These are phyloP conservation scores for Endotrypanum monterogeii DNA, from an alignment of 208 protist species.

Conservation along the genomic window DNA sequence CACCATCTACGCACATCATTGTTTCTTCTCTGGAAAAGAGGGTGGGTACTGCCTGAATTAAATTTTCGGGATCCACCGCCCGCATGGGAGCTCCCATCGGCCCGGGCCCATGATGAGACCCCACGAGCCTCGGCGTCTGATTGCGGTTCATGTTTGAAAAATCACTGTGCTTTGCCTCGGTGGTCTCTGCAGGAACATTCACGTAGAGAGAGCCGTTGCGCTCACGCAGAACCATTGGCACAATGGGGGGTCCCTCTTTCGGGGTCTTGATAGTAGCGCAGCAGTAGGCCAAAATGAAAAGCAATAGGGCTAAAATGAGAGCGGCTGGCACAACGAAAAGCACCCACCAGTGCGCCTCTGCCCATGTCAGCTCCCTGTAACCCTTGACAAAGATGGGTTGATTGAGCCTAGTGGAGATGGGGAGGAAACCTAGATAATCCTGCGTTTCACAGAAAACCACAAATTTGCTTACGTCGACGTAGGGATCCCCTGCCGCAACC, in stretches of 20 bases:
- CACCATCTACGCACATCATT: slow-evolving; percentile 16
- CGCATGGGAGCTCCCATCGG: slow-evolving; percentile 15
- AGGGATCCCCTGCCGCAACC: slow-evolving; percentile 1
- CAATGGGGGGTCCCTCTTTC: slow-evolving; percentile 31
- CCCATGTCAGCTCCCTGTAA: slow-evolving; percentile 59
- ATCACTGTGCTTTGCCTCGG: slow-evolving; percentile 11
- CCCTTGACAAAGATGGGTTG: slow-evolving; percentile 47
- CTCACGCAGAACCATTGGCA: slow-evolving; percentile 58
- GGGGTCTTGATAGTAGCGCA: slow-evolving; percentile 30
- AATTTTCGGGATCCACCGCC: slow-evolving; percentile 19
- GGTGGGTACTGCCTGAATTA: slow-evolving; percentile 24
- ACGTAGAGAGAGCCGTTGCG: slow-evolving; percentile 32
- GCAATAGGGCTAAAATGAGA: slow-evolving; percentile 37
- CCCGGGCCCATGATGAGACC: not conserved
- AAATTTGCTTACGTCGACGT: slow-evolving; percentile 14
- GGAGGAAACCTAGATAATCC: slow-evolving; percentile 15
- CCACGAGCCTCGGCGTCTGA: not conserved
- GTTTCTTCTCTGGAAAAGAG: slow-evolving; percentile 22
- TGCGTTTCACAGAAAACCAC: slow-evolving; percentile 43
- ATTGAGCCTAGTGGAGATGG: slow-evolving; percentile 12
- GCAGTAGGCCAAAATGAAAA: slow-evolving; percentile 47
- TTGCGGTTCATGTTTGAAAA: not conserved
- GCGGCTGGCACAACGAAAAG: slow-evolving; percentile 40
- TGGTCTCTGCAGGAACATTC: slow-evolving; percentile 16
- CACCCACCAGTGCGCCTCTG: slow-evolving; percentile 58